Base-by-base conservation (phyloP, 2,329 filamentous ascomycete genomes). In the Lasiodiplodia hormozganensis region DNA sequence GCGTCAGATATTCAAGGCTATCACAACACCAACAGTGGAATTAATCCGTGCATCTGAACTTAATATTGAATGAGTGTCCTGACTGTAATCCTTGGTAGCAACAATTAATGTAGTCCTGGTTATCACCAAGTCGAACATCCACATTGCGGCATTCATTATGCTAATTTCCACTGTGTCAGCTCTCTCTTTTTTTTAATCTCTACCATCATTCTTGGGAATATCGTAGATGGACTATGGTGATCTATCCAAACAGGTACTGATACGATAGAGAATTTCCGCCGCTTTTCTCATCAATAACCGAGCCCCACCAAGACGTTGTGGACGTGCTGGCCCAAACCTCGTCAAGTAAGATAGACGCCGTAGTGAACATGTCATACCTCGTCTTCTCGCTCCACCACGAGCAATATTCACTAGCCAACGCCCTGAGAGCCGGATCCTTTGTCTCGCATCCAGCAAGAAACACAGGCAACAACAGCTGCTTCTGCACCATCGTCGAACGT, bases 371-470 rank as follows among this genome's bases (percentile, higher is more conserved):
- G 14, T 62, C 34, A 18, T 62, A 47, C 36, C 57, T 36, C 14
- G 36, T 47, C 57, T 62, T 62, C 28, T 62, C 36, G 2, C 31
- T 62, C 57, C 57, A 62, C 57, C 57, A 62, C 16, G 38, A 23
- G n/a, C 57, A 62, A 2, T 62, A 62, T 1, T 47, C 36, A 2
- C 28, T 23, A 3, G 36, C 38, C 25, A 62, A 40, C 7, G 18
- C 38, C 16, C 57, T 40, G 18, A 47, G 25, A n/a, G 38, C 36
- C 21, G 21, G 21, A 28, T 62, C 57, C 25, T 23, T 25, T 12
- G 43, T 40, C 57, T 62, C 57, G 21, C 38, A 40, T 49, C 57
- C 57, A 4, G 36, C 57, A 2, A 62, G 21, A 18, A 62, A 62
- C 4, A 47, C 57, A 5, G 57, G 57, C 21, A 62, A n/a, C 23